Evolutionary conservation across 192 early-diverging fungal species (phyloP), one percentile per base, ranked within the genome.

Genomic region (Rhizophagus sp.): DNA sequence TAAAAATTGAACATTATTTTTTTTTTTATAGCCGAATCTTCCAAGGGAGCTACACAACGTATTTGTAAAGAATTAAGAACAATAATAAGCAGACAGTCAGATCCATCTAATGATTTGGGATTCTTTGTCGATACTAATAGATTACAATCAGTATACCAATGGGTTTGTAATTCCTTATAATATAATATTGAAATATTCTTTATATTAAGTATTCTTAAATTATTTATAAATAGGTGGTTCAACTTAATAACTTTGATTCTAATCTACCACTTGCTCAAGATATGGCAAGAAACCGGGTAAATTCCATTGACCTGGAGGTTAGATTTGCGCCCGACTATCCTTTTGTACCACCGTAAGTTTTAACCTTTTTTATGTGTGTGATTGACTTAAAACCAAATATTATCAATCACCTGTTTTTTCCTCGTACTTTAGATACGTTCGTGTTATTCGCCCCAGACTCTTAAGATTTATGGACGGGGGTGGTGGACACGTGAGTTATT

Each of bases 401-500:
- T 41, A 41, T 41, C 19, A 8, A 39, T 39, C n/a, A 39, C 4
- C 36, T 70, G 22, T 30, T 2, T 30, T 74, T 57, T 61, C 11
- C 0, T 50, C 5, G 13, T n/a, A 50, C 7, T 79, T 30, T 44
- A 79, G 78, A 30, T 86, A 86, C 62, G 71, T 86, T 62, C 84
- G 85, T 25, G 82, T 86, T 36, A 78, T 86, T 36, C 52, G 79
- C 3, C 85, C 85, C 22, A 78, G 85, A 63, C 75, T 86, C 19
- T 68, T 86, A 25, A 79, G 79, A 65, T 86, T 86, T 69, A 66
- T 78, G 61, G 63, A 86, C 33, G 85, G 85, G n/a, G 85, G 85
- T 36, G 85, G 85, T 62, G 85, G 85, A 11, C 85, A 86, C 72
- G 84, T 79, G 62, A 68, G 76, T 50, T 9, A 4, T 36, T 19